phyloP scores from a whole-genome alignment of 2,329 filamentous ascomycete genomes.

The Fusarium miscanthi region DNA sequence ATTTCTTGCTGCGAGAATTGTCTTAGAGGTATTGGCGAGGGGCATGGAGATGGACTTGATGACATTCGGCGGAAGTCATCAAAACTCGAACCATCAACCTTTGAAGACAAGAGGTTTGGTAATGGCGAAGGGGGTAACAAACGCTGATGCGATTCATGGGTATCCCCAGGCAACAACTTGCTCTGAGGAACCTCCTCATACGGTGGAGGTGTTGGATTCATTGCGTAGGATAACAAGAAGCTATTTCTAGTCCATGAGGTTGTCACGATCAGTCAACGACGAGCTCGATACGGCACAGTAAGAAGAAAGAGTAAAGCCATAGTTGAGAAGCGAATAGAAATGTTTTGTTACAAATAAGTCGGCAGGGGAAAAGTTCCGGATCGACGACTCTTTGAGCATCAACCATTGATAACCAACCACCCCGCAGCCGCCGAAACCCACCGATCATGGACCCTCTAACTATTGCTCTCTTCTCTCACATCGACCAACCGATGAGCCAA shows the following conservation, averaged over 20 bases:
- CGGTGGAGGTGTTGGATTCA: constrained; percentile 33
- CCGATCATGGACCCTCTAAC: constrained; percentile 29
- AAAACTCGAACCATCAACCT: constrained; percentile 28
- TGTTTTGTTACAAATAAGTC: constrained; percentile 24
- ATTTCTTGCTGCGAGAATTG: constrained; percentile 11
- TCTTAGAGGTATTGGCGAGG: constrained; percentile 37
- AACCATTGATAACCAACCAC: constrained; percentile 28
- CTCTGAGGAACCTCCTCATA: constrained; percentile 34
- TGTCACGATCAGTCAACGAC: constrained; percentile 1
- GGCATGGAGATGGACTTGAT: constrained; percentile 40
- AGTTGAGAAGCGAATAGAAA: constrained; percentile 4
- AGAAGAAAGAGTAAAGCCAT: constrained; percentile 17
- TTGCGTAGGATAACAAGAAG: background rate
- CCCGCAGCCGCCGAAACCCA: constrained; percentile 32
- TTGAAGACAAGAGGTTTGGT: constrained; percentile 20
- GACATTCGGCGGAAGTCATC: constrained; percentile 41
- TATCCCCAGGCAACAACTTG: constrained; percentile 26
- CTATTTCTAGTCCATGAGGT: constrained; percentile 1
- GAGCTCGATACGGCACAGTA: background rate
- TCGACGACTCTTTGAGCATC: constrained; percentile 18
- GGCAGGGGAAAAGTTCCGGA: constrained; percentile 17
- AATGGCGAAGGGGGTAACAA: constrained; percentile 27
- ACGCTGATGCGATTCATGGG: constrained; percentile 25
- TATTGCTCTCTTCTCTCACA: constrained; percentile 23
- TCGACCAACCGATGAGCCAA: constrained; percentile 17